A percentile compares a stretch with the other conserved stretches of the same genome.
phyloP scores from a whole-genome alignment of 169 alveolate genomes.

The Eimeria brunetti region DNA sequence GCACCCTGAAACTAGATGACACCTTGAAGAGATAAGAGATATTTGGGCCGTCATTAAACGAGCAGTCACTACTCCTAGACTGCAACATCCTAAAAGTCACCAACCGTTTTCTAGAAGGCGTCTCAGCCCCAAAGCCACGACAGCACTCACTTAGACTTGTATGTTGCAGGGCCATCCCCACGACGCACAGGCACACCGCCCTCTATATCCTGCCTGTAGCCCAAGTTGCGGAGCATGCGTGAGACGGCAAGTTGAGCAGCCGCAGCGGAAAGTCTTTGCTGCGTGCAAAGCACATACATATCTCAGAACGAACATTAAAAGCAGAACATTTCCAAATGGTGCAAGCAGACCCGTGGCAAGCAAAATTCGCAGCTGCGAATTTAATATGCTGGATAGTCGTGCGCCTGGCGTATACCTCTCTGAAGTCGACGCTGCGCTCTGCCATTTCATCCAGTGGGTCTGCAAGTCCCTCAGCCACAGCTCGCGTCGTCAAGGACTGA shows the following conservation, averaged over 20 bases:
- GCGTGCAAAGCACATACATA: conserved; percentile 16
- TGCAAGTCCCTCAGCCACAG: conserved; percentile 62
- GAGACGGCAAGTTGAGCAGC: conserved; percentile 76
- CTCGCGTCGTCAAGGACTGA: conserved; percentile 43
- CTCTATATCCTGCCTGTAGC: conserved; percentile 58
- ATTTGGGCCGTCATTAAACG: not conserved
- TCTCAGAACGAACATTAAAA: not conserved
- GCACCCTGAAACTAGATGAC: not conserved
- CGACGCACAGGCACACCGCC: conserved; percentile 69
- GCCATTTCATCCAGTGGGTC: conserved; percentile 68
- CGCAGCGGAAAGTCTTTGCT: conserved; percentile 73
- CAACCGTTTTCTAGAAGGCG: not conserved
- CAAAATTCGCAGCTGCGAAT: not conserved
- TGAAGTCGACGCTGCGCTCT: conserved; percentile 66
- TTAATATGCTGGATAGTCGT: not conserved
- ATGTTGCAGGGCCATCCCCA: conserved; percentile 62
- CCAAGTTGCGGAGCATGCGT: conserved; percentile 69
- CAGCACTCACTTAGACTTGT: conserved; percentile 47
- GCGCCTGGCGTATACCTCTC: conserved; percentile 20
- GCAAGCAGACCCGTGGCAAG: not conserved
- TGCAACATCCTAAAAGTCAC: not conserved
- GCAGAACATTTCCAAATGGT: not conserved
- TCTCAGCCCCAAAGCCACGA: not conserved
- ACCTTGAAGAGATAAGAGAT: not conserved
- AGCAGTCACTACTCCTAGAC: not conserved